These are phyloP conservation scores for Cerioporus squamosus DNA, from an alignment of 1,284 basidiomycete species.

Conservation along the genomic window DNA sequence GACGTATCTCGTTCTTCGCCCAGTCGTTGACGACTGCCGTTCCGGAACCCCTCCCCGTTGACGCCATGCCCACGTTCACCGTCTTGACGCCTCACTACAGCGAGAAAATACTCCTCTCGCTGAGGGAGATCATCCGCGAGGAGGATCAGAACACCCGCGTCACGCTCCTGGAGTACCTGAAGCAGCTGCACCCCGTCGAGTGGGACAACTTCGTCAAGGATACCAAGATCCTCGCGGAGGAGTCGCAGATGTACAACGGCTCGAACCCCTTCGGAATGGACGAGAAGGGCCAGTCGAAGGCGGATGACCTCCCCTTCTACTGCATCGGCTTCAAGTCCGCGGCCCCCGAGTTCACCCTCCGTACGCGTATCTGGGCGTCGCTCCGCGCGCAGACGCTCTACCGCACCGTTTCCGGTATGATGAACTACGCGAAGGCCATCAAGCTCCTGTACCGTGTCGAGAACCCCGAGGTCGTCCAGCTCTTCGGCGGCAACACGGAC, in stretches of 20 bases:
- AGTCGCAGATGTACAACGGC: slow-evolving; percentile 87
- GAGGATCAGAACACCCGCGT: slow-evolving; percentile 96
- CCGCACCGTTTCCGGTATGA: slow-evolving; percentile 98
- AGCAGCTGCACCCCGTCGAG: slow-evolving; percentile 97
- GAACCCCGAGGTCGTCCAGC: slow-evolving; percentile 98
- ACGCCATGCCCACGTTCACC: slow-evolving; percentile 97
- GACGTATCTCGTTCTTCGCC: slow-evolving; percentile 96
- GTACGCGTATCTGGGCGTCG: slow-evolving; percentile 99
- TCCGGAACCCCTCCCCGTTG: slow-evolving; percentile 89
- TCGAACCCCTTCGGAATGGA: slow-evolving; percentile 81
- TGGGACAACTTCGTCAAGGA: slow-evolving; percentile 99
- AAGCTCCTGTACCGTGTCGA: slow-evolving; percentile 99
- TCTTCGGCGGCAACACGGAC: slow-evolving; percentile 97
- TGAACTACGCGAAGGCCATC: slow-evolving; percentile 99
- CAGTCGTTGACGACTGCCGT: slow-evolving; percentile 91
- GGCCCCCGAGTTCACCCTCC: slow-evolving; percentile 96
- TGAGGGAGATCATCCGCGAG: slow-evolving; percentile 96
- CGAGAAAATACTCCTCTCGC: slow-evolving; percentile 93
- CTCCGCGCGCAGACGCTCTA: slow-evolving; percentile 98
- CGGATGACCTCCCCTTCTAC: slow-evolving; percentile 97
- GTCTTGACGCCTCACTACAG: slow-evolving; percentile 96
- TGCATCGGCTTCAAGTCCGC: slow-evolving; percentile 99
- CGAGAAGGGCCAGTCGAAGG: slow-evolving; percentile 87
- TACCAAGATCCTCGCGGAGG: slow-evolving; percentile 98
- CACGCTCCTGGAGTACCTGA: slow-evolving; percentile 94